Evolutionary conservation across 2,329 filamentous ascomycete species (phyloP).

Genomic region (Lachnellula subtilissima): DNA sequence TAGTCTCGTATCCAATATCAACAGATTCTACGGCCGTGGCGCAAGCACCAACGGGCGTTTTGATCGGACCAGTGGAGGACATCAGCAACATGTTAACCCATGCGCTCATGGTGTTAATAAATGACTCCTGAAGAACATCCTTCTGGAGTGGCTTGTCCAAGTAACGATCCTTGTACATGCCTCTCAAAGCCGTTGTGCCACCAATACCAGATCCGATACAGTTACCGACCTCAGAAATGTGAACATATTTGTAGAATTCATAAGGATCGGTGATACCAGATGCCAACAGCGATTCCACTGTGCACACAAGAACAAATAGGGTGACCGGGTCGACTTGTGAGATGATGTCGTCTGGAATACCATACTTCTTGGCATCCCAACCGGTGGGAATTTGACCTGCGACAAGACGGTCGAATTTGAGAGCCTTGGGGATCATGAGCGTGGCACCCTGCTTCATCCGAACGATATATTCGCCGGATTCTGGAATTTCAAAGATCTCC

Average conservation of each 20-base stretch:
- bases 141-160: slow-evolving; percentile 97
- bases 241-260: slow-evolving; percentile 99
- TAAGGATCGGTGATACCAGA: slow-evolving; percentile 98
- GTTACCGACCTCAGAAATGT: slow-evolving; percentile 96
- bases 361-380: slow-evolving; percentile 95
- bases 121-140: slow-evolving; percentile 97
- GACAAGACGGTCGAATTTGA: slow-evolving; percentile 94
- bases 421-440: slow-evolving; percentile 92
- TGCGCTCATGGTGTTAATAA: slow-evolving; percentile 99
- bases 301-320: slow-evolving; percentile 89
- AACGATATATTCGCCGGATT: slow-evolving; percentile 90
- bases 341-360: slow-evolving; percentile 96
- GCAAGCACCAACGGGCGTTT: slow-evolving; percentile 96
- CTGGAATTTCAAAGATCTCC: slow-evolving; percentile 91
- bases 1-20: slow-evolving; percentile 97
- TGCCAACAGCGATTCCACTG: slow-evolving; percentile 83
- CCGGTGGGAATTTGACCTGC: slow-evolving; percentile 95
- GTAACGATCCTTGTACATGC: slow-evolving; percentile 98
- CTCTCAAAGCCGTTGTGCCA: slow-evolving; percentile 83
- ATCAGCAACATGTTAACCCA: slow-evolving; percentile 99
- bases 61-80: slow-evolving; percentile 96
- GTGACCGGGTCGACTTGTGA: slow-evolving; percentile 96
- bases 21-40: slow-evolving; percentile 96
- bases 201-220: slow-evolving; percentile 98
- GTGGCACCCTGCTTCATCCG: slow-evolving; percentile 93